phyloP scores from a whole-genome alignment of 164 flowering plant species.

The Aristolochia californica region DNA sequence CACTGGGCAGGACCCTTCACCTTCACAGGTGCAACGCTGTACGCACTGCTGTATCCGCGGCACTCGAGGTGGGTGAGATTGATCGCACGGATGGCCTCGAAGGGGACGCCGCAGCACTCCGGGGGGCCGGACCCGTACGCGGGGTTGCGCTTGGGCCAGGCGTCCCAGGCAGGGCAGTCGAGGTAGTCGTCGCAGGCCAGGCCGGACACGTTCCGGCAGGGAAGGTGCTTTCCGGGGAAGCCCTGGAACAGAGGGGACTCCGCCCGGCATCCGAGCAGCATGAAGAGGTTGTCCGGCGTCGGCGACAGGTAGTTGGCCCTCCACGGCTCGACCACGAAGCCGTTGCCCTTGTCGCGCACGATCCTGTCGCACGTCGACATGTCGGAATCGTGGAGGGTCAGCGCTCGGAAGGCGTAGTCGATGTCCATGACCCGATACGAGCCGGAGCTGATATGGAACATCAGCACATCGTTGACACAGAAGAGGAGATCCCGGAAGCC shows the following conservation, averaged over 20 bases:
- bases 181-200: slow-evolving; percentile 87
- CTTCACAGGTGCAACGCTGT: slow-evolving; percentile 67
- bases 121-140: slow-evolving; percentile 51
- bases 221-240: slow-evolving; percentile 62
- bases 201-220: slow-evolving; percentile 78
- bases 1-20: slow-evolving; percentile 46
- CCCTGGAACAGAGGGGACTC: slow-evolving; percentile 83
- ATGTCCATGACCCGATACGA: slow-evolving; percentile 78
- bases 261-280: slow-evolving; percentile 71
- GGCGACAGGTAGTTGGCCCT: slow-evolving; percentile 59
- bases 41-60: slow-evolving; percentile 82
- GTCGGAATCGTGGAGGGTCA: slow-evolving; percentile 71
- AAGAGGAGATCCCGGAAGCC: slow-evolving; percentile 66
- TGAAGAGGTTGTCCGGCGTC: slow-evolving; percentile 61
- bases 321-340: slow-evolving; percentile 63
- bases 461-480: slow-evolving; percentile 76
- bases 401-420: slow-evolving; percentile 66
- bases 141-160: slow-evolving; percentile 21
- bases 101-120: slow-evolving; percentile 63
- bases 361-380: slow-evolving; percentile 66
- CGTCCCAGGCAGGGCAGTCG: slow-evolving; percentile 62
- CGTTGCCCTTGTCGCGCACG: slow-evolving; percentile 54
- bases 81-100: slow-evolving; percentile 48
- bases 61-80: slow-evolving; percentile 64
- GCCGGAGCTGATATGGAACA: slow-evolving; percentile 82